phyloP scores from a whole-genome alignment of 1,284 basidiomycete genomes.

The Porogramme epimiltina region DNA sequence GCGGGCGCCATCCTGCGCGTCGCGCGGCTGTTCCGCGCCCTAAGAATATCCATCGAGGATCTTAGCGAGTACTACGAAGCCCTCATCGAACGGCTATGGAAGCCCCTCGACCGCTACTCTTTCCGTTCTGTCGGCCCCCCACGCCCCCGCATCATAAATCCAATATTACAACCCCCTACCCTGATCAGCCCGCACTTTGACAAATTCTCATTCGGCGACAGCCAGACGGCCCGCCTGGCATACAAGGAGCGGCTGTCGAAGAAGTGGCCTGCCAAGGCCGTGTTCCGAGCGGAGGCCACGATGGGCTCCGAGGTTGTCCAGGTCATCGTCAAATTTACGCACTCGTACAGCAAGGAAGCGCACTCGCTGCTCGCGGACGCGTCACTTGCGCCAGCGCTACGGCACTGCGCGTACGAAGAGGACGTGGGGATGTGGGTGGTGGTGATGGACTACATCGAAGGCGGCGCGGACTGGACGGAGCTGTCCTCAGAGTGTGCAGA shows the following conservation, averaged over 20 bases:
- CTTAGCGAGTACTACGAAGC: conserved; percentile 3
- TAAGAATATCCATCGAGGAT: conserved; percentile 1
- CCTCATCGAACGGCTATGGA: background rate
- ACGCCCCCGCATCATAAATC: background rate
- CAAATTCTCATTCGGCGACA: background rate
- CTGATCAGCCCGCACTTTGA: conserved; percentile 16
- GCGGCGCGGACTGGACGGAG: too few species aligned
- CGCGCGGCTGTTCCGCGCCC: conserved; percentile 10
- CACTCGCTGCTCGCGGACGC: conserved; percentile 12
- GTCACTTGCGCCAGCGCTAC: conserved; percentile 11
- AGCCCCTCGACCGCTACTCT: background rate
- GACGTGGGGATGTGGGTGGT: conserved; percentile 20
- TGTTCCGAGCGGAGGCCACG: background rate
- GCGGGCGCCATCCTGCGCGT: background rate
- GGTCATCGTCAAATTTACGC: conserved; percentile 21
- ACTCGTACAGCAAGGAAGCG: conserved; percentile 8
- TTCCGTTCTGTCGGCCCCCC: background rate
- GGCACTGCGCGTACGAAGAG: conserved; percentile 9
- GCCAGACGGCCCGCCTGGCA: background rate
- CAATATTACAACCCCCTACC: too few species aligned
- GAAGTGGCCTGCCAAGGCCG: background rate
- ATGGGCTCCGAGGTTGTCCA: background rate
- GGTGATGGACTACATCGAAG: conserved; percentile 24
- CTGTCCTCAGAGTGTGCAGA: background rate
- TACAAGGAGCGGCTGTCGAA: background rate